Conservation (phyloP, 2,329 filamentous ascomycete species). For the Fusarium redolens region DNA sequence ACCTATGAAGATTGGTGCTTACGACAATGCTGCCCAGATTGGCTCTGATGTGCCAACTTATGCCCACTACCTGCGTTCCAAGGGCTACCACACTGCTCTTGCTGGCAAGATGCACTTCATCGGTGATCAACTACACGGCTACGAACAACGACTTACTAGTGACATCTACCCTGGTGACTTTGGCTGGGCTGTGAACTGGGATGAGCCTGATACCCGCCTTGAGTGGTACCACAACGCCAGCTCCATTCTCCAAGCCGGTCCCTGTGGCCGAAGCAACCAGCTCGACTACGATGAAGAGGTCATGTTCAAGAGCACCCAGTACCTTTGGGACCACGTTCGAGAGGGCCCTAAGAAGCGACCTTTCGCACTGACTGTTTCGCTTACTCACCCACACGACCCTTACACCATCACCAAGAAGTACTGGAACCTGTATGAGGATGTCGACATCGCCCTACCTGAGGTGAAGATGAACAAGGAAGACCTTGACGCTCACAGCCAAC, state of each 20-base stretch:
- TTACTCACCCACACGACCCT: slow-evolving; percentile 94
- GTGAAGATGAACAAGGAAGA: slow-evolving; percentile 82
- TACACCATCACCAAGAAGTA: slow-evolving; percentile 95
- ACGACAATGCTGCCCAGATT: slow-evolving; percentile 90
- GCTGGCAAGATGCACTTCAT: slow-evolving; percentile 99
- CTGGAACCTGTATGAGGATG: slow-evolving; percentile 91
- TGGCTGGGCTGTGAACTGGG: slow-evolving; percentile 96
- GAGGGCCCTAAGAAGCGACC: slow-evolving; percentile 78
- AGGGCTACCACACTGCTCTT: slow-evolving; percentile 89
- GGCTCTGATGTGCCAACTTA: slow-evolving; percentile 89
- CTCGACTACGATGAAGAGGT: slow-evolving; percentile 97
- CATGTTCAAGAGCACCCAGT: slow-evolving; percentile 91
- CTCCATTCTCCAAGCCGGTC: slow-evolving; percentile 89
- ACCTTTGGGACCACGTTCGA: slow-evolving; percentile 90
- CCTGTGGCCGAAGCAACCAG: slow-evolving; percentile 92
- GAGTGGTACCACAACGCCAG: slow-evolving; percentile 98
- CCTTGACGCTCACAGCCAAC: slow-evolving; percentile 87
- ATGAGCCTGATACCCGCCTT: slow-evolving; percentile 83
- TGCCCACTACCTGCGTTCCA: slow-evolving; percentile 86
- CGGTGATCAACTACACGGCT: slow-evolving; percentile 93
- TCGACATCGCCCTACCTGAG: slow-evolving; percentile 86
- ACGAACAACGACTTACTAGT: slow-evolving; percentile 90
- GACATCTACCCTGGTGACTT: slow-evolving; percentile 97
- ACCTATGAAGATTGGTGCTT: slow-evolving; percentile 90
- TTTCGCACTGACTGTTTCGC: slow-evolving; percentile 89